These are phyloP conservation scores for Euphorbia celastroides DNA, from an alignment of 441 rosid species.

Conservation along the genomic window DNA sequence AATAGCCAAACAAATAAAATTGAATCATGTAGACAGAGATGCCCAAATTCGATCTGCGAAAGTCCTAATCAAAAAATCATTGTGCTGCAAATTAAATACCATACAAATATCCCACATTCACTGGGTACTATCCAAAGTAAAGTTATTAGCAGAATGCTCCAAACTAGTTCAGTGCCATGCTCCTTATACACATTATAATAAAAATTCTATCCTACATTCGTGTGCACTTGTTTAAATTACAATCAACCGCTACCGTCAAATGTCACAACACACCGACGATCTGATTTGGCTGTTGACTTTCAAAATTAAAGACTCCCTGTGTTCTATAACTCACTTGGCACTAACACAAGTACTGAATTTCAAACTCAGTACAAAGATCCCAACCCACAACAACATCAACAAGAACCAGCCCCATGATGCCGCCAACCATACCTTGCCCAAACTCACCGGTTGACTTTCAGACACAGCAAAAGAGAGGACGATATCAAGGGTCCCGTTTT, in stretches of 20 bases:
- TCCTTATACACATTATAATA: slow-evolving; percentile 8
- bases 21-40: no score
- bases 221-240: slow-evolving; percentile 10
- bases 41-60: no score
- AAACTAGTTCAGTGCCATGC: background rate
- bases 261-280: slow-evolving; percentile 6
- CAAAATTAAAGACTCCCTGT: slow-evolving; percentile 4
- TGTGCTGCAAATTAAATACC: background rate
- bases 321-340: slow-evolving; percentile 39
- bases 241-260: background rate
- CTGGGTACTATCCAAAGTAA: background rate
- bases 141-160: background rate
- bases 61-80: no score
- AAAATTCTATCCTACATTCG: background rate
- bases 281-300: background rate
- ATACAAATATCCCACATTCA: background rate
- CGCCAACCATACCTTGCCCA: slow-evolving; percentile 46
- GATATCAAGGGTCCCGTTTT: slow-evolving; percentile 60
- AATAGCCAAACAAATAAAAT: no score
- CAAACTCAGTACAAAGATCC: slow-evolving; percentile 56
- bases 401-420: slow-evolving; percentile 45
- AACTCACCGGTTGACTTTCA: no score
- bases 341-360: slow-evolving; percentile 50
- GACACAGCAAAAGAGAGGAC: slow-evolving; percentile 41
- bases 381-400: slow-evolving; percentile 61